These are phyloP conservation scores for Ophioceras dolichostomum DNA, from an alignment of 2,329 filamentous ascomycete species.

Conservation along the genomic window DNA sequence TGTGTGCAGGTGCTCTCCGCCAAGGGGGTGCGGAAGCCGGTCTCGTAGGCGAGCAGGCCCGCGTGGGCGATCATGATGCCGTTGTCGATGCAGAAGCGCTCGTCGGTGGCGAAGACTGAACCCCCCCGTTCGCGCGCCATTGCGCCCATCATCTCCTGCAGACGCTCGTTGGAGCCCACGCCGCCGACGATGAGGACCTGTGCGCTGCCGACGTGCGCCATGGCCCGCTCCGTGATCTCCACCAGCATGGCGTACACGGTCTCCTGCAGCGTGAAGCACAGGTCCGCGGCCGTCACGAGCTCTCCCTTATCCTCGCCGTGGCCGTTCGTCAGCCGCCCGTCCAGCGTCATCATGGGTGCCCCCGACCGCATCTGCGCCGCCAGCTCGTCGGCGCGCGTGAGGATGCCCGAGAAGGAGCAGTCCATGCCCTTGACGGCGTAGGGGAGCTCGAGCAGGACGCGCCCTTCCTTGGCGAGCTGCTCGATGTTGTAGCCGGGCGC, in stretches of 20 bases:
- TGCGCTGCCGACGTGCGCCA: constrained; percentile 87
- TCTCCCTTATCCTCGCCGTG: constrained; percentile 33
- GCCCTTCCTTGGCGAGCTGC: constrained; percentile 68
- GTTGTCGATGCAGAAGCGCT: constrained; percentile 97
- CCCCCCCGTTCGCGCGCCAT: constrained; percentile 88
- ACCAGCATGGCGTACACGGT: constrained; percentile 95
- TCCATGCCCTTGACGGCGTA: constrained; percentile 99
- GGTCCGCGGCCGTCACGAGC: constrained; percentile 69
- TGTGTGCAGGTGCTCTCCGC: constrained; percentile 79
- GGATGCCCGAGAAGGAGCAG: constrained; percentile 86
- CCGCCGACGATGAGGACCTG: constrained; percentile 94
- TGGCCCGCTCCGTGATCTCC: constrained; percentile 94
- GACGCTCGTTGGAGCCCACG: constrained; percentile 84
- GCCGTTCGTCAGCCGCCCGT: background rate
- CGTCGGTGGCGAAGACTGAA: constrained; percentile 87
- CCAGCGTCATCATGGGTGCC: constrained; percentile 10
- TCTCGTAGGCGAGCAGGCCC: constrained; percentile 72
- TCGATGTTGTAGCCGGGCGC: constrained; percentile 98
- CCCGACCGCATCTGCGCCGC: constrained; percentile 51
- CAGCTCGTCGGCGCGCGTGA: constrained; percentile 70
- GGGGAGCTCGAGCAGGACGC: constrained; percentile 69
- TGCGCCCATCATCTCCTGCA: constrained; percentile 97
- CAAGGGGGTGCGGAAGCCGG: constrained; percentile 64
- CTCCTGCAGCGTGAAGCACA: constrained; percentile 93
- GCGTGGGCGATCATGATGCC: constrained; percentile 99